Evolutionary conservation across 306 rosid species (phyloP), one percentile per base, ranked within the genome.

Genomic region (Cucumis hystrix): DNA sequence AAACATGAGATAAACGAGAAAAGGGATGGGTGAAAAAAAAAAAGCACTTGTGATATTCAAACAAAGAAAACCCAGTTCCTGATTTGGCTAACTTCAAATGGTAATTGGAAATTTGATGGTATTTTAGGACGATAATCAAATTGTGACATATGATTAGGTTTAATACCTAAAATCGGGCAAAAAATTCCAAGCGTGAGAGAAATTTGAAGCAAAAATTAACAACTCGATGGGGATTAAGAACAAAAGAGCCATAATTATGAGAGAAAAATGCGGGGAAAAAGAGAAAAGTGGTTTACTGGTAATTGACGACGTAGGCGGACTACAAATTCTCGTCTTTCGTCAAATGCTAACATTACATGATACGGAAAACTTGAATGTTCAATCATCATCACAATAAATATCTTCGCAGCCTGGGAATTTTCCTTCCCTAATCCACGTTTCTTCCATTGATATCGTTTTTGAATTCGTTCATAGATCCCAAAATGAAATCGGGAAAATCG

Each of bases 311-410:
- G 12, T 91, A 85, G 8, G 94, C 87, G 40, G 87, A 13, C 94
- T 89, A 86, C 79, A 90, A 87, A 17, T 85, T 92, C 88, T 85
- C 86, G 72, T 89, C 89, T 67, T 85, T 84, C 41, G 85, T 74
- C 76, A 90, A 78, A 60, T 21, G 75, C 75, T 6, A 20, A 20
- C 37, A 13, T 25, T 40, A 3, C 54, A 67, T 67, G 0, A 17
- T 35, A 1, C 68, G 40, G 20, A 30, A 14, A 62, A 14, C 10
- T 28, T 62, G 3, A 25, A 62, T 30, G n/a, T 62, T 62, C 20
- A 62, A 62, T 7, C 68, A 63, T 63, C 68, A 14, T 20, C 2
- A 62, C 1, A 30, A 30, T 33, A 62, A 62, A 3, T 62, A 15
- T 62, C 20, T 35, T 35, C 47, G 15, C 51, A 41, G 56, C n/a